phyloP scores from a whole-genome alignment of 2,329 filamentous ascomycete species.

The Cryphonectria naterciae region DNA sequence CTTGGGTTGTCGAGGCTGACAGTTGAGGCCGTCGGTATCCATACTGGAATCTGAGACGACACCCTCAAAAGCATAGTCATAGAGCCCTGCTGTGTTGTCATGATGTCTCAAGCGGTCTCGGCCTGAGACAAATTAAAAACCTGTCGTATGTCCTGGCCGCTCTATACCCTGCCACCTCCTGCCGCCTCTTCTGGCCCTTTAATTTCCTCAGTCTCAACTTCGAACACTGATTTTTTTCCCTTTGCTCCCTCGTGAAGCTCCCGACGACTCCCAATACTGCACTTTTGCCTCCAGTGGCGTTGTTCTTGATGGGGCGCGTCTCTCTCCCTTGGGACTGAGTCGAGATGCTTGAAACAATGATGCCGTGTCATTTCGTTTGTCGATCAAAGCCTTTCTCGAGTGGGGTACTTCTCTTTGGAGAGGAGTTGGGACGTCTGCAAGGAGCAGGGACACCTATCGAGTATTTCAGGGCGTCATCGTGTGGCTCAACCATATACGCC shows the following conservation, averaged over 20 bases:
- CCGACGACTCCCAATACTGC: background rate
- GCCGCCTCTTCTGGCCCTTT: background rate
- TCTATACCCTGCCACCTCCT: background rate
- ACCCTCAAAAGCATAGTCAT: background rate
- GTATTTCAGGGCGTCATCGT: no score
- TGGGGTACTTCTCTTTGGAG: no score
- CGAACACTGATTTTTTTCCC: background rate
- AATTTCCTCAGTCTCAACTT: background rate
- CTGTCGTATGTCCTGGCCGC: background rate
- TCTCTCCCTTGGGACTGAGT: background rate
- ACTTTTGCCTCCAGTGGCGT: background rate
- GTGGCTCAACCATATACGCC: background rate
- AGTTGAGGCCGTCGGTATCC: background rate
- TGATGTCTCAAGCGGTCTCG: background rate
- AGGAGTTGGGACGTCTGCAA: no score
- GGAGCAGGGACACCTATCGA: no score
- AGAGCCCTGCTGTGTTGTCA: background rate
- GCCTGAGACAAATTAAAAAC: background rate
- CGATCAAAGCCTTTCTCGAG: background rate
- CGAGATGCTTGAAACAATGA: background rate
- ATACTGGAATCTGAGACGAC: background rate
- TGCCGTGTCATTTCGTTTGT: background rate
- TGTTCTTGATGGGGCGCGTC: background rate
- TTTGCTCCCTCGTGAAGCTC: background rate
- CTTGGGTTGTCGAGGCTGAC: background rate